Conservation (phyloP, 2,329 filamentous ascomycete species). For the Celoporthe dispersa region DNA sequence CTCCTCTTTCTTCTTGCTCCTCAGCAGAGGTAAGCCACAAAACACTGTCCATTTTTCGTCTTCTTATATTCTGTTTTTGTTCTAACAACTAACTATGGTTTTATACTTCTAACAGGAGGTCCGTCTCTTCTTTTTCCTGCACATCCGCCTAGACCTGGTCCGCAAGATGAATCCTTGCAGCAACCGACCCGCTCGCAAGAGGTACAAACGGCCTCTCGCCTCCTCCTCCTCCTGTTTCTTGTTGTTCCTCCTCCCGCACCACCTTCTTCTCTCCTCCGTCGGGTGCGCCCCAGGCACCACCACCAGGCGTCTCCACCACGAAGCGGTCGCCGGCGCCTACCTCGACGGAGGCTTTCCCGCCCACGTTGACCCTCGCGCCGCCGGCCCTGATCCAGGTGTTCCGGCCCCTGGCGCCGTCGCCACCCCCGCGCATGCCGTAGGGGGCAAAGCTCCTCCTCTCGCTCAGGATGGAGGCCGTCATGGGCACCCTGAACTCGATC, state of each 20-base stretch:
- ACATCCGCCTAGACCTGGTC: slow-evolving; percentile 10
- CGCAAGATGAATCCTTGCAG: slow-evolving; percentile 6
- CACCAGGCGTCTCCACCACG: slow-evolving; percentile 43
- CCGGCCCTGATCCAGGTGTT: slow-evolving; percentile 34
- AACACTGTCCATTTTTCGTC: too few species aligned
- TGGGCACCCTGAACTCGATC: slow-evolving; percentile 38
- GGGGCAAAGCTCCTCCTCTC: slow-evolving; percentile 40
- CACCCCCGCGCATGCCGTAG: slow-evolving; percentile 41
- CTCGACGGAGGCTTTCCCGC: slow-evolving; percentile 37
- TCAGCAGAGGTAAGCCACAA: background rate
- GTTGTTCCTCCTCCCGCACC: background rate
- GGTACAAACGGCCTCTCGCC: background rate
- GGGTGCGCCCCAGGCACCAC: slow-evolving; percentile 36
- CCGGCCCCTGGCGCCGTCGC: slow-evolving; percentile 27
- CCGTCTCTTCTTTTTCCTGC: background rate
- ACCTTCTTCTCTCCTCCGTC: background rate
- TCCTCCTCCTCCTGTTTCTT: background rate
- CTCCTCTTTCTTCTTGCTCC: too few species aligned
- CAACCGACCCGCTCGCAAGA: slow-evolving; percentile 8
- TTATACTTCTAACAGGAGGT: background rate
- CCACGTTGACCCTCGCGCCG: slow-evolving; percentile 38
- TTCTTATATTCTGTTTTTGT: background rate
- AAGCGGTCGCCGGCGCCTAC: slow-evolving; percentile 40
- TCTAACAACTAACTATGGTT: too few species aligned
- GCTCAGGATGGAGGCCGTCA: slow-evolving; percentile 42